These are phyloP conservation scores for Helicocarpus griseus DNA, from an alignment of 2,329 filamentous ascomycete species.

Conservation along the genomic window DNA sequence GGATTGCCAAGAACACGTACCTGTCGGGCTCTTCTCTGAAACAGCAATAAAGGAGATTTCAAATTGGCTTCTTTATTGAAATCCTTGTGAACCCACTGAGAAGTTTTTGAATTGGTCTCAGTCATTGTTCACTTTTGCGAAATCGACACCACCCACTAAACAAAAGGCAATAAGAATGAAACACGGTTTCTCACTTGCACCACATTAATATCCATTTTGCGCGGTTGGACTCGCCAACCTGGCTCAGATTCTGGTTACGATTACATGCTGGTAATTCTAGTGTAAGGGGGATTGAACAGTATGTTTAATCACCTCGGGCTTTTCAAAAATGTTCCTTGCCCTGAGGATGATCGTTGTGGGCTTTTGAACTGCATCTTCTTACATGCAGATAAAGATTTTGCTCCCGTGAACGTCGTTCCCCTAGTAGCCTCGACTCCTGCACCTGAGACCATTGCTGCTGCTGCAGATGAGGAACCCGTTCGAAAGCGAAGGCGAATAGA, in stretches of 20 bases:
- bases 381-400: slow-evolving; percentile 30
- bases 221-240: not conserved
- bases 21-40: not conserved
- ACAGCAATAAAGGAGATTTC: too few species aligned
- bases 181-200: not conserved
- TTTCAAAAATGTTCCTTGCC: slow-evolving; percentile 45
- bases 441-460: not conserved
- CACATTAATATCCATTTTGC: not conserved
- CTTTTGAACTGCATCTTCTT: slow-evolving; percentile 51
- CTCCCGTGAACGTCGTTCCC: slow-evolving; percentile 7
- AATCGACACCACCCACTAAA: not conserved
- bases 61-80: not conserved
- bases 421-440: not conserved
- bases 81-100: not conserved
- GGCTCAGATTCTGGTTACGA: not conserved
- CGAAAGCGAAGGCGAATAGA: slow-evolving; percentile 22
- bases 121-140: not conserved
- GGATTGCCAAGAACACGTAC: not conserved
- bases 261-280: not conserved
- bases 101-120: not conserved
- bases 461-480: slow-evolving; percentile 14
- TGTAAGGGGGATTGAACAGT: slow-evolving; percentile 6
- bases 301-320: slow-evolving; percentile 50
- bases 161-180: not conserved
- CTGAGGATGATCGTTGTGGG: slow-evolving; percentile 40